These are phyloP conservation scores for Plasmodium sp. DNA, from an alignment of 169 alveolate species.

Conservation along the genomic window DNA sequence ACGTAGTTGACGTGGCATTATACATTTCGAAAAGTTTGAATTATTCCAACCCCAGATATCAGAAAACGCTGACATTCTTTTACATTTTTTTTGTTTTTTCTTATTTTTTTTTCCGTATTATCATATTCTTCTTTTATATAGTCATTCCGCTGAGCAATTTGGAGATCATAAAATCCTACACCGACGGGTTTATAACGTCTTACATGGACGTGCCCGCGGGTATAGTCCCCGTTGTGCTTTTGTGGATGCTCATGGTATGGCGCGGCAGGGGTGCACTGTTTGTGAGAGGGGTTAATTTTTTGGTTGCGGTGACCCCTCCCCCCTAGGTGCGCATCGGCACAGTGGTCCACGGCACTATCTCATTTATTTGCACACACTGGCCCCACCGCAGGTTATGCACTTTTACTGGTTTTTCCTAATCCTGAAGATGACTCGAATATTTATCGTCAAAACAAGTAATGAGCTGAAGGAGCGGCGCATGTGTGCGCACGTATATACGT, in stretches of 20 bases:
- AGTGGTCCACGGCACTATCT: not conserved
- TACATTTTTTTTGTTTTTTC: constrained; percentile 59
- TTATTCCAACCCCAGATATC: constrained; percentile 44
- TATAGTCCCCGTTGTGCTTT: constrained; percentile 4
- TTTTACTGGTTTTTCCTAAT: constrained; percentile 60
- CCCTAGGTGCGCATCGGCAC: not conserved
- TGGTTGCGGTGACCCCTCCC: not conserved
- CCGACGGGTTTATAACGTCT: constrained; percentile 61
- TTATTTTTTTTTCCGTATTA: constrained; percentile 58
- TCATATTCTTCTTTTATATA: constrained; percentile 39
- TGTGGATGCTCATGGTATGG: constrained; percentile 61
- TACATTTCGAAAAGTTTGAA: constrained; percentile 75
- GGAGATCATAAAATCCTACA: constrained; percentile 10
- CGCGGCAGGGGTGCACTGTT: not conserved
- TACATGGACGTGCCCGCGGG: constrained; percentile 49
- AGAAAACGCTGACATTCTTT: not conserved
- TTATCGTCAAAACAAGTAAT: constrained; percentile 29
- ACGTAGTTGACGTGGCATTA: constrained; percentile 82
- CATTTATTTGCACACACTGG: not conserved
- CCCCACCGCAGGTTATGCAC: constrained; percentile 38
- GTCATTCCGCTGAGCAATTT: constrained; percentile 52
- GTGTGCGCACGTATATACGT: not conserved
- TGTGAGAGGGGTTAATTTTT: not conserved
- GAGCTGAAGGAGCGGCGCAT: not conserved
- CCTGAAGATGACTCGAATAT: constrained; percentile 52